Percentiles rank a stretch among this genome's conserved stretches.
Evolutionary conservation across 2,329 filamentous ascomycete species (phyloP).

Genomic region (Curvularia spicifera): DNA sequence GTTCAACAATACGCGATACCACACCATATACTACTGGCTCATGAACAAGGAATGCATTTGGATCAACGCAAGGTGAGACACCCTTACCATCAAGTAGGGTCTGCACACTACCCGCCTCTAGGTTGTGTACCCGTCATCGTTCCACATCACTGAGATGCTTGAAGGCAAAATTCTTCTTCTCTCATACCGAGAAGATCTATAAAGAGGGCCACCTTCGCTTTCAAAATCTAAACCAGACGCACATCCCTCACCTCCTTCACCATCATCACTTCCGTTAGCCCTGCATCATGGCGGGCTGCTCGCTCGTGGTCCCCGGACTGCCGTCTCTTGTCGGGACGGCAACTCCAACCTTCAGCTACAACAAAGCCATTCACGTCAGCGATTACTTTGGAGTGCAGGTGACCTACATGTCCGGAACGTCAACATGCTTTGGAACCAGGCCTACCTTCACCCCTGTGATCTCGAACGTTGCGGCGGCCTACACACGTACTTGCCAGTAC

Average conservation of each 20-base stretch:
- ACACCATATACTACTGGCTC: not conserved
- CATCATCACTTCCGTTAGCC: not conserved
- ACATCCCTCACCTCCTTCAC: not conserved
- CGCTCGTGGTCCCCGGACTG: conserved; percentile 18
- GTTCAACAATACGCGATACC: not conserved
- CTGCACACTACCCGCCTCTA: not conserved
- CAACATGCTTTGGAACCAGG: conserved; percentile 18
- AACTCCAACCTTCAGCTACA: conserved; percentile 22
- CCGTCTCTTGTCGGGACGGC: conserved; percentile 12
- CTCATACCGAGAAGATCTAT: not conserved
- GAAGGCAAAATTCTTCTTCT: not conserved
- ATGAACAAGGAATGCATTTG: not conserved
- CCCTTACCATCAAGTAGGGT: not conserved
- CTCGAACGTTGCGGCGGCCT: conserved; percentile 11
- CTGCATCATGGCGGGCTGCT: conserved; percentile 20
- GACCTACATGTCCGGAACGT: conserved; percentile 20
- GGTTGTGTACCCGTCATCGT: not conserved
- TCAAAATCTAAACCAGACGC: not conserved
- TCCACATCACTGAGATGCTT: not conserved
- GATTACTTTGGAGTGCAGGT: conserved; percentile 21
- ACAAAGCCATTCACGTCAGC: conserved; percentile 1
- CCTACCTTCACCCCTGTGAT: conserved; percentile 22
- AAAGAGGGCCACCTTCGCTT: not conserved
- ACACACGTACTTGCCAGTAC: conserved; percentile 16
- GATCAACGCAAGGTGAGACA: not conserved